Conservation (phyloP, 345 rosid species). For the Raphanus sativus region DNA sequence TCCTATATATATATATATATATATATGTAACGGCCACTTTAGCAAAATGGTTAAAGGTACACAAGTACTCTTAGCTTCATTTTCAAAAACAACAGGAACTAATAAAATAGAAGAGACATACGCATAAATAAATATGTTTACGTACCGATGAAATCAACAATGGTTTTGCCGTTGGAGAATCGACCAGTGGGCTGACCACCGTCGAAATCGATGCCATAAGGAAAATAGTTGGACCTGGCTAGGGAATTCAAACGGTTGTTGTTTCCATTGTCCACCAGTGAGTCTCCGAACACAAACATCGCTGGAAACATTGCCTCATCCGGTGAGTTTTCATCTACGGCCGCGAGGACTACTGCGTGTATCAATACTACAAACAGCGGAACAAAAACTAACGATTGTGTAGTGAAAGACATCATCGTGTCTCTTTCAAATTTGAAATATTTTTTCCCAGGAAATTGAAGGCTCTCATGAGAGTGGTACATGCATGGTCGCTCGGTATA, state of each 20-base stretch:
- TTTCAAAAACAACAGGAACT: not conserved
- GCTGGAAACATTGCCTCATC: constrained; percentile 48
- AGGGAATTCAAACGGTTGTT: constrained; percentile 59
- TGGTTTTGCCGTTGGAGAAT: constrained; percentile 75
- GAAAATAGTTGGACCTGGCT: constrained; percentile 71
- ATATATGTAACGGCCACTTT: not conserved
- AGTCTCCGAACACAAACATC: constrained; percentile 86
- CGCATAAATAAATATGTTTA: not conserved
- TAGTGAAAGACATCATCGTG: not conserved
- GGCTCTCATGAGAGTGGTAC: not conserved
- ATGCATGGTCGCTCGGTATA: constrained; percentile 7
- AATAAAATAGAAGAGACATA: not conserved
- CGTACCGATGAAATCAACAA: constrained; percentile 69
- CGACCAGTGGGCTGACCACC: constrained; percentile 68
- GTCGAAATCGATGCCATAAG: constrained; percentile 74
- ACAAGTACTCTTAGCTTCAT: not conserved
- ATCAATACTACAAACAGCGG: not conserved
- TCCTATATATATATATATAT: no score
- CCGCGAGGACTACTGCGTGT: not conserved
- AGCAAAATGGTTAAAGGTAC: not conserved
- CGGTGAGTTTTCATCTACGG: constrained; percentile 13
- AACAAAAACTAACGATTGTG: not conserved
- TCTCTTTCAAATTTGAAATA: not conserved
- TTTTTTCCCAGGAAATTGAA: not conserved
- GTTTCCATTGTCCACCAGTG: constrained; percentile 71